These are phyloP conservation scores for Aspergillus sojae DNA, from an alignment of 2,329 filamentous ascomycete species.

Conservation along the genomic window DNA sequence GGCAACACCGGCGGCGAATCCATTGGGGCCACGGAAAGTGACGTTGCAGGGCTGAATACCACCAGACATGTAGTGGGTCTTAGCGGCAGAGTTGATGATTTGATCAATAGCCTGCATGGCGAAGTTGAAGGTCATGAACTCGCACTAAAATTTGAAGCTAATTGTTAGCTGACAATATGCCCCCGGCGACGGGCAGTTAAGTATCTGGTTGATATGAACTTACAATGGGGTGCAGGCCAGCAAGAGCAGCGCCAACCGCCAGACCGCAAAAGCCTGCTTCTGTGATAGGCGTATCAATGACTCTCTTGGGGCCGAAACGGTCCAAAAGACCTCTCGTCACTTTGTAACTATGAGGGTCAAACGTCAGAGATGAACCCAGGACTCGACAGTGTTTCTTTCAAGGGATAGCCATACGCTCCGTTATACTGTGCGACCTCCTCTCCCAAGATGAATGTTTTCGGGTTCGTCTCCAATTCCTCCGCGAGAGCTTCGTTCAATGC, in stretches of 20 bases:
- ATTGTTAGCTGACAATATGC: background rate
- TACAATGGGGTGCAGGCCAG: constrained; percentile 90
- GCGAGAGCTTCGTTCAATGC: constrained; percentile 96
- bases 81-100: constrained; percentile 97
- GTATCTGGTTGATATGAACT: constrained; percentile 45
- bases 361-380: background rate
- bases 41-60: constrained; percentile 99
- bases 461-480: constrained; percentile 92
- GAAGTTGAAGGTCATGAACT: constrained; percentile 99
- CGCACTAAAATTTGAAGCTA: constrained; percentile 62
- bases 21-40: constrained; percentile 98
- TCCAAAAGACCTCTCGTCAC: constrained; percentile 97
- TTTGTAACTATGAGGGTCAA: constrained; percentile 70
- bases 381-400: background rate
- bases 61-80: constrained; percentile 99
- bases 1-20: constrained; percentile 91
- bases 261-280: constrained; percentile 95
- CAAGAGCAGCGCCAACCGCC: constrained; percentile 90
- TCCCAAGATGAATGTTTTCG: constrained; percentile 93
- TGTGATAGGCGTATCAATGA: constrained; percentile 98
- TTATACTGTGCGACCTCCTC: constrained; percentile 99
- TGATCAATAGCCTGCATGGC: constrained; percentile 99
- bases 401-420: constrained; percentile 67
- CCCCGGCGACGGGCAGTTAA: background rate
- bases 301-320: constrained; percentile 93